Percentiles rank a stretch among this genome's conserved stretches.
These are phyloP conservation scores for Coemansia sp. DNA, from an alignment of 192 early-diverging fungal species.

Conservation along the genomic window DNA sequence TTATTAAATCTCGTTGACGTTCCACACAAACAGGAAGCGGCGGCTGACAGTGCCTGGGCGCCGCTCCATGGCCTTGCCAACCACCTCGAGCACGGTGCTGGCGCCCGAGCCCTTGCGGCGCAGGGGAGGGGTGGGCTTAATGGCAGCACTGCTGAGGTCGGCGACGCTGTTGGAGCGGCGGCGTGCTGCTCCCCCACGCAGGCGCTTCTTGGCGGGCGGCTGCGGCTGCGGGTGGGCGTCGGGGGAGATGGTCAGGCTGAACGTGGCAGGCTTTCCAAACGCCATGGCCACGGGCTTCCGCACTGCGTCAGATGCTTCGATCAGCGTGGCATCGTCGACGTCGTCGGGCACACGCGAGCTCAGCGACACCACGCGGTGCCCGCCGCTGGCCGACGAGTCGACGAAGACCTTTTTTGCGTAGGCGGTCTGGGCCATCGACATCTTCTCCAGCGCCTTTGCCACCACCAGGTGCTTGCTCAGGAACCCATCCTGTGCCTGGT, in stretches of 20 bases:
- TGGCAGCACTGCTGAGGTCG: constrained; percentile 13
- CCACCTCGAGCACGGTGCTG: constrained; percentile 45
- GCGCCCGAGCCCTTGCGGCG: constrained; percentile 33
- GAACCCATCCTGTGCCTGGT: background rate
- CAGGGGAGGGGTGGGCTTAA: background rate
- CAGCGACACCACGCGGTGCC: constrained; percentile 11
- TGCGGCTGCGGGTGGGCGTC: background rate
- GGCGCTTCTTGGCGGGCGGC: constrained; percentile 40
- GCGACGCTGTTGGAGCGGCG: constrained; percentile 41
- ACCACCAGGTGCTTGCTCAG: constrained; percentile 28
- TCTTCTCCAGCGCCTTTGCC: constrained; percentile 14
- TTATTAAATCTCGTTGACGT: constrained; percentile 36
- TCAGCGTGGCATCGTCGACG: constrained; percentile 42
- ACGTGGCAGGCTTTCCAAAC: constrained; percentile 45
- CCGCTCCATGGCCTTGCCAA: constrained; percentile 46
- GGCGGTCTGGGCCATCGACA: constrained; percentile 28
- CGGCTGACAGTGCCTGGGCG: constrained; percentile 46
- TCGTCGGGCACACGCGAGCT: background rate
- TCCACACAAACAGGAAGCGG: constrained; percentile 53
- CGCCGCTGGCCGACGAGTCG: constrained; percentile 21
- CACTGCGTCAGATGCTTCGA: background rate
- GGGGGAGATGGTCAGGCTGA: constrained; percentile 25
- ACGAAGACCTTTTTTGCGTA: constrained; percentile 37
- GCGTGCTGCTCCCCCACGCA: constrained; percentile 18
- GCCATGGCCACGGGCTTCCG: constrained; percentile 42